Conservation (phyloP, 352 stramenopile genomes). For the Saprolegnia diclina region DNA sequence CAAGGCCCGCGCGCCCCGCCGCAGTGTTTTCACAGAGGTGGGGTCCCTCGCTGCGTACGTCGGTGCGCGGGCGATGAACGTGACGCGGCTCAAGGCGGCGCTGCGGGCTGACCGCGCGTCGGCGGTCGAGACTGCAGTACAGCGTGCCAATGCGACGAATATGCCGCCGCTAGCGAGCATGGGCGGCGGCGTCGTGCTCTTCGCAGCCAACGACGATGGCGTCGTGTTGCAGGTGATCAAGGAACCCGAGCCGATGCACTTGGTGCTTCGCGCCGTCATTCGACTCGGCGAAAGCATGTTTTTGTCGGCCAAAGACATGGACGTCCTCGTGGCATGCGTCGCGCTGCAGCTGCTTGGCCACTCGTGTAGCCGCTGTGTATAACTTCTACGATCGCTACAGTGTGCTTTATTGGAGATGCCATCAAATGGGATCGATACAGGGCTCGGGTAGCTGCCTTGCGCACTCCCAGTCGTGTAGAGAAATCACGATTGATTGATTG, state of each 20-base stretch:
- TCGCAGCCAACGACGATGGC: not conserved
- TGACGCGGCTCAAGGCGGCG: slow-evolving; percentile 1
- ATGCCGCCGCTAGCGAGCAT: slow-evolving; percentile 6
- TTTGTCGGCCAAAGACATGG: slow-evolving; percentile 8
- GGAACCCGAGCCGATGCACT: slow-evolving; percentile 19
- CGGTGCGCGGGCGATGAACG: not conserved
- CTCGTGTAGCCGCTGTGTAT: not conserved
- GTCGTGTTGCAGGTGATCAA: slow-evolving; percentile 17
- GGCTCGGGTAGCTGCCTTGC: too few relatives aligned
- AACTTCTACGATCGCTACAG: too few relatives aligned
- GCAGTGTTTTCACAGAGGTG: not conserved
- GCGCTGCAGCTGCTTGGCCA: slow-evolving; percentile 1
- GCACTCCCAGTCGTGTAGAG: too few relatives aligned
- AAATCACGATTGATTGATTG: too few relatives aligned
- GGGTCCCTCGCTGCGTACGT: not conserved
- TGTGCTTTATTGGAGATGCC: too few relatives aligned
- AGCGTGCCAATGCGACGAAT: not conserved
- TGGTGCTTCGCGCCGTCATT: slow-evolving; percentile 13
- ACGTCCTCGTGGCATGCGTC: slow-evolving; percentile 10
- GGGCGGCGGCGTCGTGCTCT: slow-evolving; percentile 14
- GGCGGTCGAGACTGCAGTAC: not conserved
- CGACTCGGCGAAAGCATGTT: slow-evolving; percentile 21
- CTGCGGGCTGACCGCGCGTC: not conserved
- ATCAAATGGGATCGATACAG: too few relatives aligned
- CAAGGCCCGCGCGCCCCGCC: not conserved